phyloP scores from a whole-genome alignment of 345 rosid species.

The Aegle marmelos region DNA sequence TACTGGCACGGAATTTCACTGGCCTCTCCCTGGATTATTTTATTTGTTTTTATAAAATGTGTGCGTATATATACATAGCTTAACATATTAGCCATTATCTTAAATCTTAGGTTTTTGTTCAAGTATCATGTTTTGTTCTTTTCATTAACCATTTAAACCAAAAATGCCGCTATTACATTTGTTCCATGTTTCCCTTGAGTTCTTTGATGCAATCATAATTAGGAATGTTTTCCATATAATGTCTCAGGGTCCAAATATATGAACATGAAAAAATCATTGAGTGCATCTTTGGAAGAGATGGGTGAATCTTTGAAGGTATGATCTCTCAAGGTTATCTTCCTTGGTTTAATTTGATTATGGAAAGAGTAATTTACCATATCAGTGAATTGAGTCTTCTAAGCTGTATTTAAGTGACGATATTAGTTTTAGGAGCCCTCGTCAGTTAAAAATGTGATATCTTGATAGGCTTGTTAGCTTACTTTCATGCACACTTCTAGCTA shows the following conservation, averaged over 20 bases:
- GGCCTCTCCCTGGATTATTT: background rate
- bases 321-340: background rate
- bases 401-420: background rate
- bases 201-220: conserved; percentile 9
- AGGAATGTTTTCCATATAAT: conserved; percentile 15
- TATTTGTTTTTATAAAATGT: background rate
- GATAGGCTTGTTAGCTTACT: background rate
- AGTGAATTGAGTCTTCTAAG: background rate
- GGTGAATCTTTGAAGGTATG: conserved; percentile 65
- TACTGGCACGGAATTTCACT: background rate
- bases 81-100: background rate
- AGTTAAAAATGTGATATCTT: background rate
- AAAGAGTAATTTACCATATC: background rate
- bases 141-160: background rate
- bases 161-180: background rate
- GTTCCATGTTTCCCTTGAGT: conserved; percentile 8
- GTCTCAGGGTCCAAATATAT: conserved; percentile 45
- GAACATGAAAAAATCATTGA: conserved; percentile 33
- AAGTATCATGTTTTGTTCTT: background rate
- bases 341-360: background rate
- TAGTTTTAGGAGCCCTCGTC: background rate
- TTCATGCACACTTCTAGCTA: background rate
- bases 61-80: no score
- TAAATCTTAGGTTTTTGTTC: background rate
- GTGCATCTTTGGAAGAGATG: conserved; percentile 41